These are phyloP conservation scores for Escallonia herrerae DNA, from an alignment of 129 eudicot genomes.

Conservation along the genomic window DNA sequence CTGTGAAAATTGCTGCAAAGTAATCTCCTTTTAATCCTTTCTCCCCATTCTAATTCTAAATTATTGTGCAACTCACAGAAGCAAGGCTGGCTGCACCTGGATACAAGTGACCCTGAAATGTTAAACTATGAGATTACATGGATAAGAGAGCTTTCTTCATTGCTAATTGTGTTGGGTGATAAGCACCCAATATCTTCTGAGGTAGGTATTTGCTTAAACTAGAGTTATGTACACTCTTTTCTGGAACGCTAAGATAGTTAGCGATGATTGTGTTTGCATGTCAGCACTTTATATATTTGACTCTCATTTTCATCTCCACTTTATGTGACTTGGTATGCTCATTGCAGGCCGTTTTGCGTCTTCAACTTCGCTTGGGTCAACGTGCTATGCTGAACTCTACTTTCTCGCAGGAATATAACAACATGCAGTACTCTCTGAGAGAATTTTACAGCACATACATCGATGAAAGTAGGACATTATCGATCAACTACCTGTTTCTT, in stretches of 20 bases:
- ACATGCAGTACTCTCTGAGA: slow-evolving; percentile 37
- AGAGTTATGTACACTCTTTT: background rate
- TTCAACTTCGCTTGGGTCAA: slow-evolving; percentile 66
- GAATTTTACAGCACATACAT: slow-evolving; percentile 42
- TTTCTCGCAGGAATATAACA: slow-evolving; percentile 52
- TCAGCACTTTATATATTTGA: background rate
- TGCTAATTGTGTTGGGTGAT: slow-evolving; percentile 55
- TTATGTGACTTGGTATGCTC: background rate
- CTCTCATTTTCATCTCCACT: background rate
- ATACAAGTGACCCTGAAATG: slow-evolving; percentile 40
- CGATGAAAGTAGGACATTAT: slow-evolving; percentile 27
- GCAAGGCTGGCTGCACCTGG: slow-evolving; percentile 22
- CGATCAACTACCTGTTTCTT: background rate
- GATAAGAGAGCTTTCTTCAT: slow-evolving; percentile 63
- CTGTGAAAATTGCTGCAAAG: background rate
- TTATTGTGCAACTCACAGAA: slow-evolving; percentile 30
- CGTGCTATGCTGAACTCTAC: slow-evolving; percentile 33
- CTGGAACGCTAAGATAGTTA: background rate
- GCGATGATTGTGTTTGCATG: slow-evolving; percentile 7
- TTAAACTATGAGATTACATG: slow-evolving; percentile 43
- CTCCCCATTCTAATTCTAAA: background rate
- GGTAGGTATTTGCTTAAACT: slow-evolving; percentile 27
- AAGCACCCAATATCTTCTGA: slow-evolving; percentile 39
- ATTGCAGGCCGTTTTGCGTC: slow-evolving; percentile 64
- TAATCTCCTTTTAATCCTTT: background rate